These are phyloP conservation scores for Fusarium sp. DNA, from an alignment of 2,329 filamentous ascomycete genomes.

Conservation along the genomic window DNA sequence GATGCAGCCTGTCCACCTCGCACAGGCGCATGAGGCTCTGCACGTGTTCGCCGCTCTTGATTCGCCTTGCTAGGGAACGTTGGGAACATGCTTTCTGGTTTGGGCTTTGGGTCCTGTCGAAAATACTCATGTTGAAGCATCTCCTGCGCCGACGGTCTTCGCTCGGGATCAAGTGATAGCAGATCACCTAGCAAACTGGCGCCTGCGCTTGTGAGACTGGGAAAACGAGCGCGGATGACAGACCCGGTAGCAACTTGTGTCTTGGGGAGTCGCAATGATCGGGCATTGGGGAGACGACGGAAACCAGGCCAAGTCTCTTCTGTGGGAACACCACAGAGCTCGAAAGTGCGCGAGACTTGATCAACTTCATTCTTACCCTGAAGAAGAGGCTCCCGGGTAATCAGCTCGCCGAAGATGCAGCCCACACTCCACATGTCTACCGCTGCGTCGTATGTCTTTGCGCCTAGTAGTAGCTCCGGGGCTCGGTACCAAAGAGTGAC, in stretches of 20 bases:
- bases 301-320: conserved; percentile 88
- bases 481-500: conserved; percentile 98
- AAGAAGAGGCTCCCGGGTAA: conserved; percentile 84
- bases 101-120: conserved; percentile 87
- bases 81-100: conserved; percentile 92
- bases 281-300: conserved; percentile 87
- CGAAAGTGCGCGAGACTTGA: conserved; percentile 88
- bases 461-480: conserved; percentile 88
- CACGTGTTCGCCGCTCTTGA: conserved; percentile 81
- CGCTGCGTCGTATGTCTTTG: conserved; percentile 77
- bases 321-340: conserved; percentile 86
- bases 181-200: conserved; percentile 76
- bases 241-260: conserved; percentile 58
- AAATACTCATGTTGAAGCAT: conserved; percentile 89
- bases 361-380: conserved; percentile 95
- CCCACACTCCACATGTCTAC: conserved; percentile 97
- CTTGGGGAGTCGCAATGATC: conserved; percentile 77
- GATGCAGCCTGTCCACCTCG: conserved; percentile 73
- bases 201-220: conserved; percentile 82
- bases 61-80: conserved; percentile 97
- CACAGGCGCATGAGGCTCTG: conserved; percentile 83
- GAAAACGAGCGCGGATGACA: conserved; percentile 81
- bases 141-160: conserved; percentile 77
- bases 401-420: conserved; percentile 93
- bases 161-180: conserved; percentile 79